Evolutionary conservation across 257 asterid genomes (phyloP), one percentile per base, ranked within the genome.

Genomic region (Solanum ahanhuiri): DNA sequence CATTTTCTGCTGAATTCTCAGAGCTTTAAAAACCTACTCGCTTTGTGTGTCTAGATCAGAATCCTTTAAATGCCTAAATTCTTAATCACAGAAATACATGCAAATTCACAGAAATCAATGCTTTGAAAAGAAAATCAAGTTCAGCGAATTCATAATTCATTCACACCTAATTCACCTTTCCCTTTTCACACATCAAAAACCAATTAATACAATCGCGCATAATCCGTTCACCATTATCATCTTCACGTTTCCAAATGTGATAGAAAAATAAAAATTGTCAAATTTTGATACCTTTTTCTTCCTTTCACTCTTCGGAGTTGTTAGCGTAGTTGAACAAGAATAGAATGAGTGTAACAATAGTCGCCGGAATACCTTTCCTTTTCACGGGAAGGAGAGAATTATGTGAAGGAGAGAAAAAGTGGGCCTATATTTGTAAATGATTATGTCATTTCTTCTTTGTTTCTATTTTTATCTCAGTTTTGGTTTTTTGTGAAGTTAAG

Each of bases 41-140:
- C 86, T 83, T 83, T 83, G 86, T 77, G 60, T 67, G 77, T 63
- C 75, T 25, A 63, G 75, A 83, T 63, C 43, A 72, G 77, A 66
- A 67, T 67, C 67, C 83, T 69, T 67, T 85, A 57, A 85, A 76
- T 67, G 63, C 34, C 31, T 35, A 85, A 17, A 31, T 76, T 51
- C 64, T 76, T 30, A 84, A 28, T 43, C 64, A 67, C 67, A 28
- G 25, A 67, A 67, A 39, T 84, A 4, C 58, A 63, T 25, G 81
- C 34, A 45, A 69, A 2, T 4, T 20, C 45, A 70, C 35, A 37
- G 14, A 67, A 51, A 51, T 70, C 48, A 37, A 66, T 48, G 58
- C 20, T 48, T 48, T 48, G 58, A 48, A 14, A 14, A 48, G 58
- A 48, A 48, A 85, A 43, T 69, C 45, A 37, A 64, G 33, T 23